phyloP scores from a whole-genome alignment of 2,329 filamentous ascomycete genomes.

The Hypoxylon sp. region DNA sequence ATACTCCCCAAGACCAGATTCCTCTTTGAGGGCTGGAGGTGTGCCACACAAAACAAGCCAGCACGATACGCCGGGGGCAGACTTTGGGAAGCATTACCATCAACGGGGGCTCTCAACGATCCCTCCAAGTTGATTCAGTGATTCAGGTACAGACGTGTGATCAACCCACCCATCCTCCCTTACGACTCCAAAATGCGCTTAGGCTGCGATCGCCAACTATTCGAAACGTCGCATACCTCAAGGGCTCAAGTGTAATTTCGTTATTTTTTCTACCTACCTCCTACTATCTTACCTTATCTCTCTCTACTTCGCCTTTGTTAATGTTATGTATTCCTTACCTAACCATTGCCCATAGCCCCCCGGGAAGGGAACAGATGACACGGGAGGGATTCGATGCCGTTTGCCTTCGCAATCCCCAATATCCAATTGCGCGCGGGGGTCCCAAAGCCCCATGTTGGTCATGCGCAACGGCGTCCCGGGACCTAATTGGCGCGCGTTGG shows the following conservation, averaged over 20 bases:
- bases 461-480: slow-evolving; percentile 36
- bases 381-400: slow-evolving; percentile 24
- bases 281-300: slow-evolving; percentile 2
- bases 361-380: slow-evolving; percentile 31
- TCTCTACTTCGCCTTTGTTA: slow-evolving; percentile 1
- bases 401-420: slow-evolving; percentile 28
- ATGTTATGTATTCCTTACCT: slow-evolving; percentile 22
- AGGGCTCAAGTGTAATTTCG: slow-evolving; percentile 15
- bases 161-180: slow-evolving; percentile 38
- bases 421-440: slow-evolving; percentile 26
- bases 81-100: slow-evolving; percentile 31
- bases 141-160: slow-evolving; percentile 46
- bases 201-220: slow-evolving; percentile 24
- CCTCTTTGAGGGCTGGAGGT: slow-evolving; percentile 34
- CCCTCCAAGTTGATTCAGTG: slow-evolving; percentile 23
- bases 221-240: slow-evolving; percentile 39
- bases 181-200: slow-evolving; percentile 28
- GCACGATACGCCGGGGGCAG: slow-evolving; percentile 36
- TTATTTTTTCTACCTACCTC: not conserved
- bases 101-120: slow-evolving; percentile 21
- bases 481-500: slow-evolving; percentile 38
- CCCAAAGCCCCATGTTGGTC: slow-evolving; percentile 36
- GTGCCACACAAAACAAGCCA: slow-evolving; percentile 45
- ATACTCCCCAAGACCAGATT: slow-evolving; percentile 32
- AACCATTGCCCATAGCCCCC: slow-evolving; percentile 4